Base-by-base conservation (phyloP, 768 basidiomycete genomes). In the Mycena crocata region DNA sequence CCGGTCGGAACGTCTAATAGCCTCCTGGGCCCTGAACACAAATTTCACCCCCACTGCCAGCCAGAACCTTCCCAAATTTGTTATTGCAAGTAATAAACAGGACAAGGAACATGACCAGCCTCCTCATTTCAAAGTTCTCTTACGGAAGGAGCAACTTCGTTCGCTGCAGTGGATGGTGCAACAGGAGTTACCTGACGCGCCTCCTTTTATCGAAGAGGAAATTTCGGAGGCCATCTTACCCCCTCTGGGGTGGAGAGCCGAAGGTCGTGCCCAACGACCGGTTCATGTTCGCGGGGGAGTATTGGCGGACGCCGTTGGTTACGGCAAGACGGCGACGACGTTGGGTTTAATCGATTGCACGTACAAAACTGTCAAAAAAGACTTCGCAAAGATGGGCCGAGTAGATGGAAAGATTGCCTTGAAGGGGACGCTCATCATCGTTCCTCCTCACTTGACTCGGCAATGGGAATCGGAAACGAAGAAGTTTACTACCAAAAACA, bases 251-350 rank as follows among this genome's bases (percentile, higher is more conserved):
- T 98, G 96, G 96, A 86, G 95, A 70, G 94, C 94, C n/a, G 95
- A 98, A 77, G 96, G 93, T 42, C 90, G 93, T 44, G 95, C 93
- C 5, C 89, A 93, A 70, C 81, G 95, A 35, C 87, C 91, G 0
- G 85, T 94, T 56, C 85, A 79, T 64, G 80, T 98, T 44, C 86
- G 93, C 59, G 96, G 96, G 21, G 96, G 96, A 14, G 96, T 98
- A 51, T 87, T 98, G 48, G 96, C 96, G 15, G 96, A 98, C 73
- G 92, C 96, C 80, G 96, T 98, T 66, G 96, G 96, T 55, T 98
- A 98, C 74, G 96, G 96, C 21, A 98, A 98, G 81, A 98, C 96
- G 0, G 96, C 95, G 24, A 96, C 98, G 69, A 95, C 94, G 3
- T 85, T 98, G 31, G 96, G 92, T 23, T 85, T 98, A 64, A 91